Evolutionary conservation across 2,329 filamentous ascomycete genomes (phyloP).

Genomic region (Colletotrichum salicis): DNA sequence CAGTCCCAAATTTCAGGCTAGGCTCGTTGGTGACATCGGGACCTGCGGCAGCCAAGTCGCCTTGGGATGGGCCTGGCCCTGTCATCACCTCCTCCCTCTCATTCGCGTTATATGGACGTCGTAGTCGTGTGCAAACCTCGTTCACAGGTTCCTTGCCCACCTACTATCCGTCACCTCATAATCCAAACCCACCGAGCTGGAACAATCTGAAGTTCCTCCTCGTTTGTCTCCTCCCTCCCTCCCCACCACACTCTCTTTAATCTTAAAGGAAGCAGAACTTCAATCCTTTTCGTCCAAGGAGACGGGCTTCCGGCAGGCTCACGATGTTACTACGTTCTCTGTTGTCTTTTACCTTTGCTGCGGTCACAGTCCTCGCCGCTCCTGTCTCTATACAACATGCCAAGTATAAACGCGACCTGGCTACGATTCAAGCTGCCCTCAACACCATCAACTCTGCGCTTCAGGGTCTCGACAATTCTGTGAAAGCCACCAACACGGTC

Average conservation of each 20-base stretch:
- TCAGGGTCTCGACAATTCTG: constrained; percentile 25
- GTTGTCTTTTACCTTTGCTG: neutral
- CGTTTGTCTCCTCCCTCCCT: neutral
- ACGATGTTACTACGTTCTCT: constrained; percentile 28
- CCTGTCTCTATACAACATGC: neutral
- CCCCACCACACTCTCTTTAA: constrained; percentile 26
- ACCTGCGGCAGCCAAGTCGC: constrained; percentile 14
- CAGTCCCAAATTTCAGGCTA: constrained; percentile 4
- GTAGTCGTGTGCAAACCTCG: neutral
- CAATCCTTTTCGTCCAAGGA: constrained; percentile 10
- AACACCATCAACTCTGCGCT: constrained; percentile 31
- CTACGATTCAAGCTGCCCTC: constrained; percentile 17
- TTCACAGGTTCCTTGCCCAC: neutral
- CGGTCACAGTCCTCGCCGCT: constrained; percentile 17
- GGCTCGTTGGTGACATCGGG: constrained; percentile 3
- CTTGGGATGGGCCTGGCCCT: neutral
- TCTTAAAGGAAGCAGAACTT: constrained; percentile 1
- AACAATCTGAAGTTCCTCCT: constrained; percentile 28
- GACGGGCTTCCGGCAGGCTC: neutral
- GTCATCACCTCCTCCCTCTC: constrained; percentile 1
- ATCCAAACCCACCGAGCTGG: neutral
- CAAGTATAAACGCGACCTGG: constrained; percentile 19
- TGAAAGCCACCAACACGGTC: constrained; percentile 7
- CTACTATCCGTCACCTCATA: neutral
- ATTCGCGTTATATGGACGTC: constrained; percentile 8